Evolutionary conservation across 768 basidiomycete species (phyloP), one percentile per base, ranked within the genome.

Genomic region (Ramaria rubella): DNA sequence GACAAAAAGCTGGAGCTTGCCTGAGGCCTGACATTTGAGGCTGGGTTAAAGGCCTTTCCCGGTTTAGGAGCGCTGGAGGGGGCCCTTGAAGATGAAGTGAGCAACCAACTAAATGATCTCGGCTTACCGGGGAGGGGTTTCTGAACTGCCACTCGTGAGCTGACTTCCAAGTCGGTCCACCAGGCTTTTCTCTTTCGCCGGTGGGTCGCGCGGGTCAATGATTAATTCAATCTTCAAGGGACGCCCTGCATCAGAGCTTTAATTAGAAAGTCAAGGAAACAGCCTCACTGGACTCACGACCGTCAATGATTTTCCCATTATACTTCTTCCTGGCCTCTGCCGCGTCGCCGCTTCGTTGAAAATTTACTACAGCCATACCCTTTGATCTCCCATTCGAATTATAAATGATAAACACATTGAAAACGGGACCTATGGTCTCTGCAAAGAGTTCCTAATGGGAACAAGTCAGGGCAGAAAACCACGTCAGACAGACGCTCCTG

Each of bases 331-430:
- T 78, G 8, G 88, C 88, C 38, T 80, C 60, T 1, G 66, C 70
- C 7, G 88, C 88, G 68, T 88, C 85, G 1, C 75, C 81, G 7
- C 77, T 59, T 30, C 83, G 77, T 61, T 82, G 77, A 63, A 90
- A 90, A 0, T 73, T 63, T 2, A 90, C 84, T 14, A 90, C 68
- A 2, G 88, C 87, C 87, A 90, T 89, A 19, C 88, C 88, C 64
- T 87, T 89, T 44, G 87, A 86, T 53, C 75, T 77, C 0, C 82
- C 87, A 62, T 87, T 82, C 2, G 80, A 81, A 67, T 90, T 90
- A 72, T 86, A 85, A 17, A 89, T 77, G 62, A 90, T 63, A 59
- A 90, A 86, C 26, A 73, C 75, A 38, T 89, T 86, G 58, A 89
- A 67, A n/a, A 59, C 45, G 0, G 87, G 85, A 3, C 88, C 88